These are phyloP conservation scores for Leptographium lundbergii DNA, from an alignment of 2,329 filamentous ascomycete genomes.

Conservation along the genomic window DNA sequence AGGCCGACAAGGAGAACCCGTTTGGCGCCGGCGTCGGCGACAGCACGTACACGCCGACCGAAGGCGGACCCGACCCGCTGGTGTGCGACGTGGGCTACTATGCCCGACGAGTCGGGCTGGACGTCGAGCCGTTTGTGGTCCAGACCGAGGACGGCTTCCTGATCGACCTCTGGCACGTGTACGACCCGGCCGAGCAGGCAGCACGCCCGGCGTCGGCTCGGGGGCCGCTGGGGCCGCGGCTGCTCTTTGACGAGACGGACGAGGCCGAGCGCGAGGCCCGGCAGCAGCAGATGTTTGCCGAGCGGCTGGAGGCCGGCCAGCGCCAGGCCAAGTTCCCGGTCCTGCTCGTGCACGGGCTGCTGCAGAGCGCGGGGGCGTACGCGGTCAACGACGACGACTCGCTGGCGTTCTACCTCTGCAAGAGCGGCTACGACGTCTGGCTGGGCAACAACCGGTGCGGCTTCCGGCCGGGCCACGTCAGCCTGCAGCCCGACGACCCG, in stretches of 20 bases:
- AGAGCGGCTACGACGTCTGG: conserved; percentile 91
- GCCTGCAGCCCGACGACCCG: conserved; percentile 62
- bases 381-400: conserved; percentile 84
- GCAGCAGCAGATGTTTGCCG: conserved; percentile 6
- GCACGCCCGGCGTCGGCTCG: conserved; percentile 36
- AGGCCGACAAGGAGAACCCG: conserved; percentile 21
- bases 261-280: conserved; percentile 3
- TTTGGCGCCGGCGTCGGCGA: conserved; percentile 12
- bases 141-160: conserved; percentile 92
- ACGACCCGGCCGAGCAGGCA: conserved; percentile 63
- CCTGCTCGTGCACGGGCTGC: conserved; percentile 72
- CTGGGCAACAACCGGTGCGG: conserved; percentile 88
- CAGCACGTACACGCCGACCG: conserved; percentile 53
- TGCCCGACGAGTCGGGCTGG: conserved; percentile 73
- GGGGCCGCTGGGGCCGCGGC: conserved; percentile 40
- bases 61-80: conserved; percentile 69
- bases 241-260: conserved; percentile 41
- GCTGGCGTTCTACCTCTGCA: conserved; percentile 83
- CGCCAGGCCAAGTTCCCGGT: conserved; percentile 58
- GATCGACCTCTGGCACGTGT: conserved; percentile 80
- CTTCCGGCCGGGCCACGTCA: conserved; percentile 62
- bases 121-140: conserved; percentile 71
- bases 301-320: conserved; percentile 16
- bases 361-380: conserved; percentile 81
- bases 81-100: conserved; percentile 76